These are phyloP conservation scores for Fomitopsis schrenkii DNA, from an alignment of 1,284 basidiomycete species.

Conservation along the genomic window DNA sequence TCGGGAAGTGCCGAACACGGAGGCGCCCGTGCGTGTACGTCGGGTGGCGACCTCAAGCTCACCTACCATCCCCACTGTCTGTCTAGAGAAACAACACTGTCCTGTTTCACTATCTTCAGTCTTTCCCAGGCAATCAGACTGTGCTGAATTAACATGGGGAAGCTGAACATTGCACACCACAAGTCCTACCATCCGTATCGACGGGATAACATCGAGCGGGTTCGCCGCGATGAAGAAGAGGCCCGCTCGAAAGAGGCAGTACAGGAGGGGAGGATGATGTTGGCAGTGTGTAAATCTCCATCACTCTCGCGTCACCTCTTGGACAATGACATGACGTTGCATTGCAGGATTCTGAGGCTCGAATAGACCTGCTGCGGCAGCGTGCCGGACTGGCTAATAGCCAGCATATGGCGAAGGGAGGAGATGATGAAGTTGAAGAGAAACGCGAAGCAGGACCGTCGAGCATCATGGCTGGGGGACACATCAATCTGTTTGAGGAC, in stretches of 20 bases:
- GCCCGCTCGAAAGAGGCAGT: slow-evolving; percentile 60
- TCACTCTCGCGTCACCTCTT: neutral
- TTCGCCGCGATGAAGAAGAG: slow-evolving; percentile 76
- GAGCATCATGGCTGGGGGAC: slow-evolving; percentile 42
- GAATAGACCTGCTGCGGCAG: slow-evolving; percentile 63
- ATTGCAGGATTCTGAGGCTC: slow-evolving; percentile 70
- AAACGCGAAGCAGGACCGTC: slow-evolving; percentile 33
- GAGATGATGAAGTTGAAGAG: slow-evolving; percentile 37
- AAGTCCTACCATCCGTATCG: slow-evolving; percentile 88
- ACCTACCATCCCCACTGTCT: neutral
- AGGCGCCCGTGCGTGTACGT: neutral
- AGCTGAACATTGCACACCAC: slow-evolving; percentile 84
- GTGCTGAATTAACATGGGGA: slow-evolving; percentile 50
- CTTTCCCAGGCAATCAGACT: neutral
- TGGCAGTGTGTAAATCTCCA: slow-evolving; percentile 50
- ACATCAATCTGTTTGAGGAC: slow-evolving; percentile 80
- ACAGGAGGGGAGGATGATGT: slow-evolving; percentile 65
- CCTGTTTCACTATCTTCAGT: neutral
- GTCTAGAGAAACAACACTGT: too few relatives aligned
- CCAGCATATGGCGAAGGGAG: slow-evolving; percentile 34
- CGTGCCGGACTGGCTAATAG: slow-evolving; percentile 38
- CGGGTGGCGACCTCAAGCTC: neutral
- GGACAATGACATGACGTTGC: neutral
- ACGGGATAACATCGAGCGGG: slow-evolving; percentile 78
- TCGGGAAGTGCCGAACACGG: neutral